Conservation (phyloP, 345 rosid genomes). For the Pugionium dolabratum region DNA sequence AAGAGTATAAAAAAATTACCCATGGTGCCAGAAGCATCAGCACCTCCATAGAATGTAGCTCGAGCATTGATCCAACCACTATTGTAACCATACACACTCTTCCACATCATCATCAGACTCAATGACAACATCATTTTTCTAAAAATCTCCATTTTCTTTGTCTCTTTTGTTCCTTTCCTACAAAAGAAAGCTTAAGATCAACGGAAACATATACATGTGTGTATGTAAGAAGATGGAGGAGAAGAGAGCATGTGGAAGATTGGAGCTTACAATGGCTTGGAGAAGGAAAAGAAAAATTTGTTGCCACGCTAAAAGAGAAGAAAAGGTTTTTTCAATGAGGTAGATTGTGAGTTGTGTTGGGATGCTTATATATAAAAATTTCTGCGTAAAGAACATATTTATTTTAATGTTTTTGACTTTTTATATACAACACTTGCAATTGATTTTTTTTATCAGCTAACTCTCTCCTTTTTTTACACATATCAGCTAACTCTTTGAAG, state of each 20-base stretch:
- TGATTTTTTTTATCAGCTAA: slow-evolving; percentile 4
- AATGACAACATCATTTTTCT: slow-evolving; percentile 23
- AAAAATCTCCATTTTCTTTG: slow-evolving; percentile 31
- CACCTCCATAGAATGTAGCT: slow-evolving; percentile 79
- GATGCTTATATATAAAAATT: slow-evolving; percentile 31
- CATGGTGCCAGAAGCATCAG: slow-evolving; percentile 91
- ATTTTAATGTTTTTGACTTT: neutral
- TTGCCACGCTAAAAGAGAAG: neutral
- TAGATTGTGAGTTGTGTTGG: slow-evolving; percentile 18
- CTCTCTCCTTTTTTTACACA: no score
- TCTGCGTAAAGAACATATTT: neutral
- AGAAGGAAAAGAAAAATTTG: neutral
- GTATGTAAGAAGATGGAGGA: neutral
- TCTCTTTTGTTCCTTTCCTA: neutral
- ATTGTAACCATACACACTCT: slow-evolving; percentile 39
- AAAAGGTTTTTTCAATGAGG: slow-evolving; percentile 9
- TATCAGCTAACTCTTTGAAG: no score
- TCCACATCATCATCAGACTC: slow-evolving; percentile 36
- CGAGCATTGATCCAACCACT: slow-evolving; percentile 70
- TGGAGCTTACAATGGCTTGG: slow-evolving; percentile 30
- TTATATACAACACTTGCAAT: neutral
- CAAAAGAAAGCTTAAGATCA: neutral
- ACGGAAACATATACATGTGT: neutral
- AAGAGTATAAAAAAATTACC: slow-evolving; percentile 41
- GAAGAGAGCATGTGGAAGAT: slow-evolving; percentile 17